Conservation (phyloP, 139 green algal genomes). For the Desmodesmus armatus region DNA sequence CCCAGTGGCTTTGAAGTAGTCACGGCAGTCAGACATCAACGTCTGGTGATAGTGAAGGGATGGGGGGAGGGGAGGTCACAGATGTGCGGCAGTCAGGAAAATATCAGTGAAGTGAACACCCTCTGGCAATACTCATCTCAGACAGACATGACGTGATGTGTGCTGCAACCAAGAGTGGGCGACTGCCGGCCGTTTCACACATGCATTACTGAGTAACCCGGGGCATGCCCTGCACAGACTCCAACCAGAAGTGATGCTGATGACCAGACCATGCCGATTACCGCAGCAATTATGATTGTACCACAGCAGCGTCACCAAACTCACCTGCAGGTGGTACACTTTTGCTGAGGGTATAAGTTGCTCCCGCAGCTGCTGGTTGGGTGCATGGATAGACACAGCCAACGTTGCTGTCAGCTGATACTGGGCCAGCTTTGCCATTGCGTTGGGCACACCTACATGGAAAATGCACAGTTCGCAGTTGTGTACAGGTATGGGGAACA, state of each 20-base stretch:
- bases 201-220: neutral
- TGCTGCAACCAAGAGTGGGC: no score
- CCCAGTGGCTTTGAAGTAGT: conserved; percentile 71
- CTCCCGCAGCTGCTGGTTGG: conserved; percentile 78
- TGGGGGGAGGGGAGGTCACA: no score
- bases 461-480: conserved; percentile 80
- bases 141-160: no score
- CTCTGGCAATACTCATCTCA: no score
- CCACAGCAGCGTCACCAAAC: conserved; percentile 44
- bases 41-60: no score
- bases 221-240: conserved; percentile 78
- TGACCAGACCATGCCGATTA: no score
- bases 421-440: conserved; percentile 43
- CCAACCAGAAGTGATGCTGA: no score
- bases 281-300: no score
- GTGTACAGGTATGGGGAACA: neutral
- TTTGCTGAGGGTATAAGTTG: conserved; percentile 67
- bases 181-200: neutral
- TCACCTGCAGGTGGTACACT: conserved; percentile 88
- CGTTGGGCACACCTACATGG: conserved; percentile 88
- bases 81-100: no score
- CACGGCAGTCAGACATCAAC: conserved; percentile 57
- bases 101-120: no score
- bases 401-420: conserved; percentile 76
- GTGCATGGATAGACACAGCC: conserved; percentile 88